phyloP scores from a whole-genome alignment of 139 green algal species.

The Deuterostichococcus epilithicus region DNA sequence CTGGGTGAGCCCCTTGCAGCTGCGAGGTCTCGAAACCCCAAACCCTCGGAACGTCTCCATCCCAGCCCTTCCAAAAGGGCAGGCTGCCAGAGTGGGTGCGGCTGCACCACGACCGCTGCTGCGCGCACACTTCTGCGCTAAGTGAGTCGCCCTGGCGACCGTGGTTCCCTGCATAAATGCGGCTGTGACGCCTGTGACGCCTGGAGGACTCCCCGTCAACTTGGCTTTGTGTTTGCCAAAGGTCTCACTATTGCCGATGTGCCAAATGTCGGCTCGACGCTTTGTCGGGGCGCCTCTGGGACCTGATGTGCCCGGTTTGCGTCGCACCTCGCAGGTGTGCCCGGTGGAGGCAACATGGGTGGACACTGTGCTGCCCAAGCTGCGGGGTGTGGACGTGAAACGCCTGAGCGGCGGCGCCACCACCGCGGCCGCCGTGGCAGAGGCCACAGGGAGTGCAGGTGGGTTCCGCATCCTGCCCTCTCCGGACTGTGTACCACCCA shows the following conservation, averaged over 20 bases:
- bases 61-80: not conserved
- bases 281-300: not conserved
- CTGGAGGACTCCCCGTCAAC: too few relatives aligned
- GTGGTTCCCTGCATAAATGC: too few relatives aligned
- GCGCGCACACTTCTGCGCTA: too few relatives aligned
- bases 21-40: too few relatives aligned
- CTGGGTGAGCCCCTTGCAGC: conserved; percentile 56
- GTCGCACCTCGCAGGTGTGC: conserved; percentile 74
- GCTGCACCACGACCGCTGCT: too few relatives aligned
- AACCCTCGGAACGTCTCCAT: not conserved
- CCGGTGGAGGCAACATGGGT: conserved; percentile 71
- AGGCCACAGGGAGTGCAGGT: conserved; percentile 11
- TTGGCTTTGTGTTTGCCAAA: too few relatives aligned
- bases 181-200: too few relatives aligned
- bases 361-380: conserved; percentile 53
- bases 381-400: conserved; percentile 66
- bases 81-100: not conserved
- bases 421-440: conserved; percentile 3
- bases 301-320: not conserved
- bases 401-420: conserved; percentile 57
- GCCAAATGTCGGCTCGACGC: too few relatives aligned
- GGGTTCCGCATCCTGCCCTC: too few relatives aligned
- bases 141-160: too few relatives aligned
- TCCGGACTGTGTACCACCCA: too few relatives aligned
- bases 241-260: too few relatives aligned